These are phyloP conservation scores for Russula sp. DNA, from an alignment of 768 basidiomycete genomes.

Conservation along the genomic window DNA sequence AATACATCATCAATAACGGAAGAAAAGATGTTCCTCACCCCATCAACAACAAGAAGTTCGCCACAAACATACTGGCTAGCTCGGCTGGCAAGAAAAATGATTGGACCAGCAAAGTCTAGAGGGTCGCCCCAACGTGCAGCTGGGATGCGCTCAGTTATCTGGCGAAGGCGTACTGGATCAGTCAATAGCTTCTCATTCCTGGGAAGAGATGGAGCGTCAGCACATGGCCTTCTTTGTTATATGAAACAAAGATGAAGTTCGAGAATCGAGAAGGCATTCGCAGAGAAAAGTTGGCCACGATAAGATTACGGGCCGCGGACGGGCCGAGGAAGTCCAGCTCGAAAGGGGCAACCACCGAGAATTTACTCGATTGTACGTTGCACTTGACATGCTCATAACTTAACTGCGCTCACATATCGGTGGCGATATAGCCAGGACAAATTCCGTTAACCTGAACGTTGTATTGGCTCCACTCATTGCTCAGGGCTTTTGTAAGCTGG, in stretches of 20 bases:
- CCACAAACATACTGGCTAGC: conserved; percentile 70
- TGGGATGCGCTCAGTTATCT: conserved; percentile 71
- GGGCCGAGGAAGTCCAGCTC: conserved; percentile 22
- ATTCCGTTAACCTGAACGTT: conserved; percentile 89
- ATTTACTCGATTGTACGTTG: conserved; percentile 16
- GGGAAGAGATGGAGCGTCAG: conserved; percentile 26
- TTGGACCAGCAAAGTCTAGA: conserved; percentile 62
- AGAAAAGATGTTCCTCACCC: conserved; percentile 45
- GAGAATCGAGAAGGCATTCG: conserved; percentile 3
- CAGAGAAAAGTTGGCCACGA: neutral
- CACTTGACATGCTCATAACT: conserved; percentile 9
- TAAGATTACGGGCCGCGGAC: conserved; percentile 29
- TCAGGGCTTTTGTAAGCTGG: conserved; percentile 82
- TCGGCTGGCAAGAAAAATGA: conserved; percentile 61
- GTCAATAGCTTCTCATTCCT: conserved; percentile 66
- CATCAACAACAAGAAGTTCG: conserved; percentile 64
- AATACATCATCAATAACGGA: conserved; percentile 12
- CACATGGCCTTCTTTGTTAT: conserved; percentile 14
- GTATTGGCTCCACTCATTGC: conserved; percentile 89
- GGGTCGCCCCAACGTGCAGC: conserved; percentile 66
- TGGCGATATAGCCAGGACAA: conserved; percentile 83
- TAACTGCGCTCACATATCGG: conserved; percentile 65
- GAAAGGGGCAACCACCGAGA: conserved; percentile 25
- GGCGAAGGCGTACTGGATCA: conserved; percentile 57
- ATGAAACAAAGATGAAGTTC: conserved; percentile 21